Evolutionary conservation across 257 asterid genomes (phyloP).

Genomic region (Haberlea rhodopensis): DNA sequence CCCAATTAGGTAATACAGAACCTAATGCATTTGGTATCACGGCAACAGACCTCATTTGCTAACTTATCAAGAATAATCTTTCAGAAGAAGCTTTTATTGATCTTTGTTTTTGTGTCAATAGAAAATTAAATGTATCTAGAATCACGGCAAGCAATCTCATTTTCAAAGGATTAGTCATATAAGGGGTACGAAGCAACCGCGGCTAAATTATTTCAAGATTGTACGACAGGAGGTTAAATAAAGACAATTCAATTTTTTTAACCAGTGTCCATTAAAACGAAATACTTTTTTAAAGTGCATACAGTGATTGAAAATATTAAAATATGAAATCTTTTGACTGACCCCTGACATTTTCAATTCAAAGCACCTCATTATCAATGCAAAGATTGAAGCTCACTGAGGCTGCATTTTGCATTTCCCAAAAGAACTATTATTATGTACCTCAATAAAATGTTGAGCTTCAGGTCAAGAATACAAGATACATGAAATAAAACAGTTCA

Average conservation of each 20-base stretch:
- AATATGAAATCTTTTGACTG: background rate
- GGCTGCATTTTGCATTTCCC: background rate
- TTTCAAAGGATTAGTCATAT: background rate
- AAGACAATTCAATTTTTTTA: too few relatives aligned
- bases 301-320: too few relatives aligned
- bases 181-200: constrained; percentile 7
- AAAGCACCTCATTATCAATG: background rate
- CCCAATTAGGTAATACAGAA: background rate
- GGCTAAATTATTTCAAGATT: background rate
- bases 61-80: too few relatives aligned
- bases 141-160: background rate
- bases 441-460: background rate
- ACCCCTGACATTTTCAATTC: background rate
- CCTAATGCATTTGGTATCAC: background rate
- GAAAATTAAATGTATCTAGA: background rate
- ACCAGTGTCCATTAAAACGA: too few relatives aligned
- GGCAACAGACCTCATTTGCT: background rate
- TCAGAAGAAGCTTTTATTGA: background rate
- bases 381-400: too few relatives aligned
- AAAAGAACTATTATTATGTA: too few relatives aligned
- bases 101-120: background rate
- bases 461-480: too few relatives aligned
- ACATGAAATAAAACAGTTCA: background rate
- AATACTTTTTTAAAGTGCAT: too few relatives aligned
- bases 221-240: background rate